Evolutionary conservation across 495 filamentous ascomycete genomes (phyloP), one percentile per base, ranked within the genome.

Genomic region (Acidiella bohemica): DNA sequence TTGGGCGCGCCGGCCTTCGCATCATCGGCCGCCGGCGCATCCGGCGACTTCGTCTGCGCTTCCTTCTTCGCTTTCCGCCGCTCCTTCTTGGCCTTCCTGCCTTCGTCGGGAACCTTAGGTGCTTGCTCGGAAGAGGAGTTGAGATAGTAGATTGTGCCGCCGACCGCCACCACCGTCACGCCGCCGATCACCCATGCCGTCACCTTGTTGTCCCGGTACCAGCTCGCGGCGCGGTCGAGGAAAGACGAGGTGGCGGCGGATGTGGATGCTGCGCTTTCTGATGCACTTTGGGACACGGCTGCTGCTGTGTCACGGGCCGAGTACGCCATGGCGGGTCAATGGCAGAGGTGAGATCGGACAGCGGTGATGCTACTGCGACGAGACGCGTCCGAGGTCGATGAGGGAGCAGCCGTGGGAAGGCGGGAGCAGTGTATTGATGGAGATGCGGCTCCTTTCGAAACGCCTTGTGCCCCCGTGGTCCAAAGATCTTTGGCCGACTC

Each of bases 161-260:
- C 92, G 20, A 81, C 87, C 42, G 87, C 82, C 20, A 95, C 84
- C 22, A 96, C 75, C 31, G 86, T 85, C 20, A 93, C 80, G 59
- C 88, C 90, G 41, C 84, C 84, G 63, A 95, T 81, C 47, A 92
- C 93, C 61, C 94, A 97, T 27, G 94, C 90, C 32, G 87, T 67
- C 28, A 80, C 81, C 65, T 94, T 97, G 59, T 97, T 80, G 54
- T 96, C 90, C 0, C 87, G 84, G 18, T 80, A 84, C 85, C 88
- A 97, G 60, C 72, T 81, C 47, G 84, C 81, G 54, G 95, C 62
- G 44, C 86, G 77, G 60, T 88, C 79, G 84, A 84, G 93, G 38
- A 92, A 57, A 16, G 86, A 84, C 44, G 80, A 71, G 36, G 71
- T 32, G 27, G 47, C 47, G 5, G 14, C 12, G 13, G 44, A 46